Evolutionary conservation across 176 grass and related monocot species (phyloP), one percentile per base, ranked within the genome.

Genomic region (Aegilops speltoides): DNA sequence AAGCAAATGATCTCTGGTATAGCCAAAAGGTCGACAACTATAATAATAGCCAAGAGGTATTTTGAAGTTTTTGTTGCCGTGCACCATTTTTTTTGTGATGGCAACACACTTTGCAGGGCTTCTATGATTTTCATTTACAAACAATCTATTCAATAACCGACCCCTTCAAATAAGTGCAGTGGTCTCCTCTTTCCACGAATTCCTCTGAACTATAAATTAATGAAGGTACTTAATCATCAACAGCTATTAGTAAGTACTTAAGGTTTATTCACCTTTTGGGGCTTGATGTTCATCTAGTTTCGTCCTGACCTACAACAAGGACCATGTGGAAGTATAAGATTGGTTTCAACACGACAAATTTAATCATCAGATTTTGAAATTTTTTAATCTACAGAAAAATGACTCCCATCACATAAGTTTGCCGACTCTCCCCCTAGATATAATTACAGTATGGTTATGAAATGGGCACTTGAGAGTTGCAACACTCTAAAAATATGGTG

Each of bases 241-340:
- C 48, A 14, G 76, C 83, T 88, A 52, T 81, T 86, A 79, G 4
- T 86, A 65, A 29, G 28, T 85, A 65, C 85, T 84, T 77, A 86
- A 75, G 66, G 57, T 78, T 59, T 79, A 91, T 83, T 94, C 96
- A 91, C 96, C 88, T 98, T 97, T 93, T 80, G 33, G 80, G 68
- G 65, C 81, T 90, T 86, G 93, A 85, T 62, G 88, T 92, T 98
- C 93, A 95, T 98, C 93, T 98, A 98, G 85, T 97, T 88, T 97
- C 80, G 78, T 94, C 96, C 91, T 89, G 90, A 94, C 93, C 93
- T 98, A 98, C 93, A 98, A 95, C 24, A 94, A 89, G 74, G 90
- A 67, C 70, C 83, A 92, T 14, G 84, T 8, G 37, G 78, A 83
- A 83, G 65, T 76, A 82, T 69, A 74, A 88, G 88, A 84, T 90